Evolutionary conservation across 108 stramenopile species (phyloP).

Genomic region (Fistulifera pelliculosa): DNA sequence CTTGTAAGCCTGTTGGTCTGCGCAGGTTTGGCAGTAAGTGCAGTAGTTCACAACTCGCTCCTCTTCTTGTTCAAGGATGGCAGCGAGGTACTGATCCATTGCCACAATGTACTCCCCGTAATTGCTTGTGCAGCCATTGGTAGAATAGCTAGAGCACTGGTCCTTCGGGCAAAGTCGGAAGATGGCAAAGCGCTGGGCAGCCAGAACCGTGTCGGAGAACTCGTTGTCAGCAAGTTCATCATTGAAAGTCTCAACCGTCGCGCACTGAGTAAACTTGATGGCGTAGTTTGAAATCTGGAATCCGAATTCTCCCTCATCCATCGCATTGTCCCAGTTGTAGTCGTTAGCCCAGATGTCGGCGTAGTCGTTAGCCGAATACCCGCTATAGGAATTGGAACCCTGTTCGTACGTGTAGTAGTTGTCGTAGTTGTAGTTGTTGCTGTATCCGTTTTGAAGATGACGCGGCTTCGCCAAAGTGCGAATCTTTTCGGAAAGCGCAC

Average conservation of each 20-base stretch:
- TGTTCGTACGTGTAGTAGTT: constrained; percentile 9
- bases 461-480: too few species aligned
- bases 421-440: constrained; percentile 3
- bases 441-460: neutral
- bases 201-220: constrained; percentile 32
- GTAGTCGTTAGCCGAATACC: neutral
- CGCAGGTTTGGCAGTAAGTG: constrained; percentile 55
- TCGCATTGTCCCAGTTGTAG: constrained; percentile 7
- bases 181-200: constrained; percentile 52
- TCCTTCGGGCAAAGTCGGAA: constrained; percentile 74
- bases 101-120: constrained; percentile 80
- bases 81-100: constrained; percentile 61
- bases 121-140: constrained; percentile 58
- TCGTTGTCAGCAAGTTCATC: constrained; percentile 26
- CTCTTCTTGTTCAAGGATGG: constrained; percentile 40
- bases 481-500: too few species aligned
- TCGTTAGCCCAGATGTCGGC: constrained; percentile 5
- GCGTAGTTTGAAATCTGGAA: constrained; percentile 63
- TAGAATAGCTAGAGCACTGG: constrained; percentile 39
- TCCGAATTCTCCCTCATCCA: constrained; percentile 16
- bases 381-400: neutral
- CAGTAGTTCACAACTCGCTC: constrained; percentile 61
- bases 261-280: constrained; percentile 78
- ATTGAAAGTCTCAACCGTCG: constrained; percentile 57
- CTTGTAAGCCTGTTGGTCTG: constrained; percentile 12